Conservation (phyloP, 2,329 filamentous ascomycete species). For the Madurella mycetomatis region DNA sequence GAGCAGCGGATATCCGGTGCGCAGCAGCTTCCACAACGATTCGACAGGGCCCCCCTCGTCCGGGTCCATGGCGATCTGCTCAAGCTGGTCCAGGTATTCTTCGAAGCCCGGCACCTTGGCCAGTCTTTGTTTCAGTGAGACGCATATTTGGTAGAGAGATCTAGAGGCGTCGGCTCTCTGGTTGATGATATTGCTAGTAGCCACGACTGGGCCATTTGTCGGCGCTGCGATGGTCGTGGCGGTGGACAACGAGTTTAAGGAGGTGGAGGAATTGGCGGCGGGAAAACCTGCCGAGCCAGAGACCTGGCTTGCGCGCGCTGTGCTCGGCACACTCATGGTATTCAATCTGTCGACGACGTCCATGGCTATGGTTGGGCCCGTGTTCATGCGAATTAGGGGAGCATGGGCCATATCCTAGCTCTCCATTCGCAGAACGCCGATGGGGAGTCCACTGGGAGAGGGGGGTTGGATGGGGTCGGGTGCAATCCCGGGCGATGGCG, state of each 20-base stretch:
- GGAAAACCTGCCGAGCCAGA: conserved; percentile 56
- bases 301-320: conserved; percentile 56
- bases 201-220: conserved; percentile 58
- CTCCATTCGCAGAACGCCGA: conserved; percentile 36
- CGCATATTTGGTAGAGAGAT: conserved; percentile 93
- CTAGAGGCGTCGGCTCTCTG: conserved; percentile 86
- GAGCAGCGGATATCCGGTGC: conserved; percentile 77
- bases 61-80: conserved; percentile 58
- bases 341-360: conserved; percentile 43
- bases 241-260: conserved; percentile 46
- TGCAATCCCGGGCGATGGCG: not conserved
- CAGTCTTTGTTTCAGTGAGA: conserved; percentile 76
- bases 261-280: conserved; percentile 51
- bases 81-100: conserved; percentile 66
- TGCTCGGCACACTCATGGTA: conserved; percentile 50
- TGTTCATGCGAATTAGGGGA: conserved; percentile 56
- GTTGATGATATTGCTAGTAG: conserved; percentile 94
- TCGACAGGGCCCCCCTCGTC: conserved; percentile 75
- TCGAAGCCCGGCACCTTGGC: conserved; percentile 81
- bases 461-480: not conserved
- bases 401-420: conserved; percentile 53
- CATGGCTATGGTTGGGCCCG: conserved; percentile 47
- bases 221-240: conserved; percentile 38
- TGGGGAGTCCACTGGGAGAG: conserved; percentile 11
- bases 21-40: conserved; percentile 82